Base-by-base conservation (phyloP, 129 eudicot species). In the Helianthus tuberosus region DNA sequence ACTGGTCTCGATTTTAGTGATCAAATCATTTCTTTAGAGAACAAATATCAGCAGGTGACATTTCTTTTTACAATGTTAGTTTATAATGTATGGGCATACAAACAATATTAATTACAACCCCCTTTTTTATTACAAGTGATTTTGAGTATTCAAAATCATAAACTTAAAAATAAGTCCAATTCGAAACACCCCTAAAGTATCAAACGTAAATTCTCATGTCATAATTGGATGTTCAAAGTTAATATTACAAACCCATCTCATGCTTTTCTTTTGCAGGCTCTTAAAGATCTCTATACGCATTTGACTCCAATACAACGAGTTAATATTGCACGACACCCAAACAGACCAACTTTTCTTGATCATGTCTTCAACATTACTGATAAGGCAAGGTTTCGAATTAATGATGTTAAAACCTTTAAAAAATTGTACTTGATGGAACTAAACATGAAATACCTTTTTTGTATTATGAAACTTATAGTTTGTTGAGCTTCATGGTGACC, bases 321-420 rank as follows among this genome's bases (percentile, higher is more conserved):
- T 83, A 79, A 83, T 68, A 88, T 93, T 79, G 96, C 98, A 49
- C 85, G 98, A 29, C 98, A 93, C 80, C 98, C 98, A 41, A 82
- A 93, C 68, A 83, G 98, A 77, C 98, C 98, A 53, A 93, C 98
- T 48, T 88, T 81, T 83, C 98, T 93, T 90, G 98, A 93, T 70
- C 98, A 93, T 73, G 80, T 93, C 76, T 89, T 86, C 79, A 93
- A 75, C 76, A 93, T 93, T 29, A 93, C 98, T 10, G 98, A 93
- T 44, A 90, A 80, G 96, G 98, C 66, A 61, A 61, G 11, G 17
- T 61, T 93, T 3, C 59, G 61, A 53, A 48, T 64, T 14, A 54
- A 55, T 46, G 16, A 29, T 76, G 48, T 63, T 3, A 16, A 44
- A 48, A 25, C 64, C 16, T 44, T 17, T 1, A 8, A 64, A 64